Base-by-base conservation (phyloP, 768 basidiomycete genomes). In the Mycena vulgaris region DNA sequence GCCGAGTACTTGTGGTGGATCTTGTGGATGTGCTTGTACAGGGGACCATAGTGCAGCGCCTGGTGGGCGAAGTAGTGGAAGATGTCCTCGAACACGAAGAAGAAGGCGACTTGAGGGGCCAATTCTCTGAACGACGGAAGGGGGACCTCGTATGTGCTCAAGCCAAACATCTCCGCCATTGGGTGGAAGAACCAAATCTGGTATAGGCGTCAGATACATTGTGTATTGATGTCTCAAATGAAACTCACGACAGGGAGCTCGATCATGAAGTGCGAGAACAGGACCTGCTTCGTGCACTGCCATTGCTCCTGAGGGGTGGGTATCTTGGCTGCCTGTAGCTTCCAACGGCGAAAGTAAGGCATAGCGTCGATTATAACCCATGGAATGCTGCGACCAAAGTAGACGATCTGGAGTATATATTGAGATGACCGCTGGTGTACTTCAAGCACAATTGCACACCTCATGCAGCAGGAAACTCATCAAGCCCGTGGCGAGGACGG, bases 1-100 rank as follows among this genome's bases (percentile, higher is more conserved):
- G 97, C 97, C 11, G 93, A 93, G 82, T 95, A 98, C 78, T 96
- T 95, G 89, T 99, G 98, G 80, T 99, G 98, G 39, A 99, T 87
- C 83, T 98, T 97, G 89, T 98, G 96, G 73, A 98, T 95, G 80
- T 96, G 87, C 81, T 93, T 95, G 87, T 97, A 97, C 59, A 97
- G 85, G 0, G 87, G 78, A 59, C 94, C 92, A 71, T 88, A 93
- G 82, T 99, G 97, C 21, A 98, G 89, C 4, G 92, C 91, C 75
- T 95, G 92, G 82, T 99, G 96, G 28, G 95, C 96, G 78, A 93
- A 87, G 85, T 92, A 98, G 82, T 99, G 97, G 88, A 94, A 98
- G 76, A 93, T 89, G 80, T 98, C 97, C 83, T 99, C 98, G 72
- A 98, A 95, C 78, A 97, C 86, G 81, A 99, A 98, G 87, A 99